phyloP scores from a whole-genome alignment of 148 eudicot species.

The Polygonum aviculare region DNA sequence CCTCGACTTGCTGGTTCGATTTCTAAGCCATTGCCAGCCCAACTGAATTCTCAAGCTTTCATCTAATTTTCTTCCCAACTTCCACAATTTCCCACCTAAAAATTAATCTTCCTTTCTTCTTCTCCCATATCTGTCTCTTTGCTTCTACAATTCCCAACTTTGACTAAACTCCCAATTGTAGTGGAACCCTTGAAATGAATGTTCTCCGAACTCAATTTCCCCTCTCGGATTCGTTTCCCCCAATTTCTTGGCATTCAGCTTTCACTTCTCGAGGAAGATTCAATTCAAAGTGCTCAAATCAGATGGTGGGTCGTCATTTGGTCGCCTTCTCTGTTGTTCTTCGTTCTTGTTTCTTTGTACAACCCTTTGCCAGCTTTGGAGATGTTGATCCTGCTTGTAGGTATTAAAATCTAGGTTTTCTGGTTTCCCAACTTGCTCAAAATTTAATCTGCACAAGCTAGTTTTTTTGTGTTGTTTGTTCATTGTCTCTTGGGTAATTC shows the following conservation, averaged over 20 bases:
- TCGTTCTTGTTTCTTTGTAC: neutral
- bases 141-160: too few species aligned
- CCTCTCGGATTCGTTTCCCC: too few species aligned
- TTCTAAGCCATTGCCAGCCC: too few species aligned
- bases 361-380: conserved; percentile 53
- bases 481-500: neutral
- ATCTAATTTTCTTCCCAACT: too few species aligned
- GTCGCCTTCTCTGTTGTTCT: neutral
- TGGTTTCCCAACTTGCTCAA: neutral
- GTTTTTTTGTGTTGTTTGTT: neutral
- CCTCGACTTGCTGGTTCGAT: too few species aligned
- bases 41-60: too few species aligned
- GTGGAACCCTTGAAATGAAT: too few species aligned
- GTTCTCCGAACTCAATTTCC: too few species aligned
- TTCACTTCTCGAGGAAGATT: neutral
- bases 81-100: too few species aligned
- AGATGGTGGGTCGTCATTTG: conserved; percentile 6
- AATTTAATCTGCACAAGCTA: neutral
- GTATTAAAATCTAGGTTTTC: conserved; percentile 21
- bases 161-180: too few species aligned
- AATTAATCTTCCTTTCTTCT: too few species aligned
- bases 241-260: neutral
- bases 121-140: too few species aligned
- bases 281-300: neutral
- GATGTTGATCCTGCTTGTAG: conserved; percentile 67